Conservation (phyloP, 2,329 filamentous ascomycete species). For the Neurospora sp. region DNA sequence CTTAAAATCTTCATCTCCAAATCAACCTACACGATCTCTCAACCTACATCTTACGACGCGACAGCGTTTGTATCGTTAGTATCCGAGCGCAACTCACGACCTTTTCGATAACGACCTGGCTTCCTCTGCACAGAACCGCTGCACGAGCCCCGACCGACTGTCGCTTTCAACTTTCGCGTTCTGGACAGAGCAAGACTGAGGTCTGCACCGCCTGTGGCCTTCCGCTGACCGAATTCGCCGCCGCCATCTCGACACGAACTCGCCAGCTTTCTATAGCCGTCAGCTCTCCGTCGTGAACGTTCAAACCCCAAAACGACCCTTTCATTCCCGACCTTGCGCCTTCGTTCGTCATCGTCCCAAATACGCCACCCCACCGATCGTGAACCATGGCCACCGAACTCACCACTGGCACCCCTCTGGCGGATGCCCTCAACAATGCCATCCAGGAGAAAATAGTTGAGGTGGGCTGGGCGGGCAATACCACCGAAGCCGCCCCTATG, state of each 20-base stretch:
- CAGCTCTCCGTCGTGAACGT: neutral
- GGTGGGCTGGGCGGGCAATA: constrained; percentile 80
- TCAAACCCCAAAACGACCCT: neutral
- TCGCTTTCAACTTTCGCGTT: neutral
- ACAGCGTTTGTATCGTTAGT: neutral
- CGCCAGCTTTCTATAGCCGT: neutral
- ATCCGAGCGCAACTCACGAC: neutral
- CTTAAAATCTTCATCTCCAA: constrained; percentile 8
- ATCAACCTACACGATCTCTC: neutral
- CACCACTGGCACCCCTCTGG: constrained; percentile 68
- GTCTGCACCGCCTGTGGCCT: neutral
- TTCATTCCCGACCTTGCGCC: neutral
- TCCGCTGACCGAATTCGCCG: neutral
- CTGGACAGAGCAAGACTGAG: neutral
- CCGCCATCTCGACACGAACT: neutral
- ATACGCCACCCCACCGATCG: neutral
- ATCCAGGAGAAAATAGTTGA: constrained; percentile 90
- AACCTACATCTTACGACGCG: neutral
- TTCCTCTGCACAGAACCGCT: neutral
- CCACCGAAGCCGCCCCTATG: constrained; percentile 67
- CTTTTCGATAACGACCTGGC: neutral
- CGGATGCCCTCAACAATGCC: constrained; percentile 68
- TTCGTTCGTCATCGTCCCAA: neutral
- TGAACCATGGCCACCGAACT: constrained; percentile 65
- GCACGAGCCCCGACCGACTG: neutral